A percentile compares a stretch with the other conserved stretches of the same genome.
phyloP scores from a whole-genome alignment of 108 stramenopile genomes.

The Pseudonitzschia pungens region DNA sequence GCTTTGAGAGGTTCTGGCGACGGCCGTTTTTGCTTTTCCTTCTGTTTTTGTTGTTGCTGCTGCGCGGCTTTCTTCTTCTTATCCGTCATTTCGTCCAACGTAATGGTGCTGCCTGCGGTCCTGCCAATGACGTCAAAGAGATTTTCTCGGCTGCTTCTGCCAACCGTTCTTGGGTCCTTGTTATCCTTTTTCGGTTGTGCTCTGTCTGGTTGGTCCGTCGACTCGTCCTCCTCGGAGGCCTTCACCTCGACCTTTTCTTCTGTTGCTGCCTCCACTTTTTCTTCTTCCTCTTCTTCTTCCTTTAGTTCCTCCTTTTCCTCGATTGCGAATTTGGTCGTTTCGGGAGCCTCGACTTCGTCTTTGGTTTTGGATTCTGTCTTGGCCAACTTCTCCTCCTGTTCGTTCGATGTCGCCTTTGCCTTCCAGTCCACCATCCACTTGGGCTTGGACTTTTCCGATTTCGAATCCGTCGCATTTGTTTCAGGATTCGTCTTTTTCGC shows the following conservation, averaged over 20 bases:
- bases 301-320: background rate
- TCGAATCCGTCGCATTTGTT: background rate
- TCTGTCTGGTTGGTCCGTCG: slow-evolving; percentile 35
- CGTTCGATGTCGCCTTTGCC: background rate
- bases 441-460: background rate
- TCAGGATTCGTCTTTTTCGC: background rate
- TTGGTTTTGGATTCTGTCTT: background rate
- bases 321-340: background rate
- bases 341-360: background rate
- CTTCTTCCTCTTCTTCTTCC: background rate
- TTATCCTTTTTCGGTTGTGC: background rate
- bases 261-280: background rate
- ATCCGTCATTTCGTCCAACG: background rate
- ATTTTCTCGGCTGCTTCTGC: background rate
- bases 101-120: background rate
- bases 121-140: slow-evolving; percentile 10
- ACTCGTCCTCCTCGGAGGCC: slow-evolving; percentile 30
- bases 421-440: slow-evolving; percentile 10
- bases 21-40: too few species aligned
- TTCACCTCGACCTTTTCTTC: background rate
- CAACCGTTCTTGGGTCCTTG: background rate
- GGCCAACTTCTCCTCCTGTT: background rate
- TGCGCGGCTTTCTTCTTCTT: background rate
- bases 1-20: background rate
- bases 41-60: background rate